These are phyloP conservation scores for Blepharisma undulans DNA, from an alignment of 169 alveolate species.

Conservation along the genomic window DNA sequence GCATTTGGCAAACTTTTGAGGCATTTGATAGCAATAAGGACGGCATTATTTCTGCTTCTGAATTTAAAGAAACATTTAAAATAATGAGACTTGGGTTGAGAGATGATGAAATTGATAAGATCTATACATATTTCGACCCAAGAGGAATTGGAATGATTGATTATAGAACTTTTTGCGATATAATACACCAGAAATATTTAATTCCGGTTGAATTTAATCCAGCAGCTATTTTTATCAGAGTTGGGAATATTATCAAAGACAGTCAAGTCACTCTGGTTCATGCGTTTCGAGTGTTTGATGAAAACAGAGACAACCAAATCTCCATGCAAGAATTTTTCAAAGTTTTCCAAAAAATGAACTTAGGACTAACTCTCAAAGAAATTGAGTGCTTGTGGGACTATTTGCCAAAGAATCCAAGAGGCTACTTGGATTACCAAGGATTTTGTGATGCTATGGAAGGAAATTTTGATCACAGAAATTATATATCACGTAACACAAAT, in stretches of 20 bases:
- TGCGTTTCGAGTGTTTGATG: not conserved
- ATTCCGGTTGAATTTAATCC: not conserved
- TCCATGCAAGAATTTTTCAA: not conserved
- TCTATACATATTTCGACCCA: not conserved
- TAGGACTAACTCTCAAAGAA: not conserved
- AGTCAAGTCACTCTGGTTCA: not conserved
- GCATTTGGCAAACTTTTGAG: slow-evolving; percentile 22
- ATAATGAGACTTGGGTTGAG: slow-evolving; percentile 10
- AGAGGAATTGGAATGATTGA: slow-evolving; percentile 18
- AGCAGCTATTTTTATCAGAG: not conserved
- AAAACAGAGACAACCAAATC: not conserved
- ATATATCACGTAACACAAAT: not conserved
- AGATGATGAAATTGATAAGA: not conserved
- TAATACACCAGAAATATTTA: not conserved
- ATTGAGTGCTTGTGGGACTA: not conserved
- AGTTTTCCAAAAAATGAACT: slow-evolving; percentile 8
- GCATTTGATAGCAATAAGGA: slow-evolving; percentile 25
- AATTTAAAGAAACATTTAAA: slow-evolving; percentile 6
- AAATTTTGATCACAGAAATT: not conserved
- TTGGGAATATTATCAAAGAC: not conserved
- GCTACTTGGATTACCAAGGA: not conserved
- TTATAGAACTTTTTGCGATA: slow-evolving; percentile 22
- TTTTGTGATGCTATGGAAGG: not conserved
- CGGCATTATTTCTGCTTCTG: not conserved
- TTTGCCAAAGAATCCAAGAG: not conserved